Evolutionary conservation across 1,284 basidiomycete genomes (phyloP).

Genomic region (Sanghuangporus weigelae): DNA sequence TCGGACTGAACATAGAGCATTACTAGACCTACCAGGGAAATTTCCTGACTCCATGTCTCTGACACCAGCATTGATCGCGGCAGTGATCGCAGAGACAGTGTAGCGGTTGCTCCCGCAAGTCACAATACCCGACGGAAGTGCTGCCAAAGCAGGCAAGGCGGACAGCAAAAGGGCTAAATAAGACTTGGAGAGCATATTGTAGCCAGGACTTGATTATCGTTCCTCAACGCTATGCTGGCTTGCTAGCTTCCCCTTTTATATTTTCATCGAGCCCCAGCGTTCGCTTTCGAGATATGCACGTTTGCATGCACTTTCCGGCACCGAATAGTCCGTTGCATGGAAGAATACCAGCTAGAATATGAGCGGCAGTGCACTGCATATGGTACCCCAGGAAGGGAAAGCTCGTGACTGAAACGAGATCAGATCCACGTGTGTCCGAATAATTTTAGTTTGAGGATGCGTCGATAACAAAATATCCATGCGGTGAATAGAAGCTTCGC

Average conservation of each 20-base stretch:
- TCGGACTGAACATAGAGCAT: not conserved
- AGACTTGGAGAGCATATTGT: not conserved
- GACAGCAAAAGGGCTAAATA: not conserved
- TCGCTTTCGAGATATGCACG: not conserved
- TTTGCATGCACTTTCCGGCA: not conserved
- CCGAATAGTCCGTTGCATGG: not conserved
- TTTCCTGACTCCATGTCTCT: constrained; percentile 21
- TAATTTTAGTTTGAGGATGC: not conserved
- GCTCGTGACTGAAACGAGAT: not conserved
- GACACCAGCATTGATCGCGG: constrained; percentile 25
- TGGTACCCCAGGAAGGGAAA: not conserved
- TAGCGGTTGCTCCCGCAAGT: constrained; percentile 26
- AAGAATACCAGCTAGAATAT: not conserved
- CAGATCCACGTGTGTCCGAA: not conserved
- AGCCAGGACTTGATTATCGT: not conserved
- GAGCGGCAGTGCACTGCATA: not conserved
- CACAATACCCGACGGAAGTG: constrained; percentile 26
- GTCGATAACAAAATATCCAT: not conserved
- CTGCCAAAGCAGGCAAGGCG: constrained; percentile 7
- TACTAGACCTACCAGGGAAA: constrained; percentile 19
- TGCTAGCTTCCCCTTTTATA: not conserved
- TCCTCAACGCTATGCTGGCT: not conserved
- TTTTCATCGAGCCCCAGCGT: not conserved
- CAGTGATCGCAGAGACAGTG: constrained; percentile 21
- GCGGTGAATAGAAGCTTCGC: not conserved